Conservation (phyloP, 2,329 filamentous ascomycete genomes). For the Ceratocystis cacaofunesta region DNA sequence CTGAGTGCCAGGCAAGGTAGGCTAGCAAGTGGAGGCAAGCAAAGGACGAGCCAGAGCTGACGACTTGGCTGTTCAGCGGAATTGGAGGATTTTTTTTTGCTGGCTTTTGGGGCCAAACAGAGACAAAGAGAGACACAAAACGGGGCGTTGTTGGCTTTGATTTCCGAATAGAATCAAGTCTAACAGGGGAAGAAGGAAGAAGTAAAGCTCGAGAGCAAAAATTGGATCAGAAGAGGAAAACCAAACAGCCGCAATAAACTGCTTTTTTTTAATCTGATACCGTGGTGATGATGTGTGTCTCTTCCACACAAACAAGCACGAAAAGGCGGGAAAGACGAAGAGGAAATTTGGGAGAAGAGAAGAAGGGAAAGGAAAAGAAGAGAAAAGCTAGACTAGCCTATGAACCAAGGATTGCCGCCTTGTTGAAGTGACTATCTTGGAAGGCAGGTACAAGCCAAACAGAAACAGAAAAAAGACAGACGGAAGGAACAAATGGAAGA, state of each 20-base stretch:
- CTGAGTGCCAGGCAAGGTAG: no score
- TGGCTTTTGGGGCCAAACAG: not conserved
- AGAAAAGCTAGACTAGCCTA: not conserved
- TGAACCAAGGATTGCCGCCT: no score
- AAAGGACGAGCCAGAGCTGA: slow-evolving; percentile 4
- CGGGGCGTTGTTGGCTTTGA: not conserved
- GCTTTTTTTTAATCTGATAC: not conserved
- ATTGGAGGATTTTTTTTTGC: not conserved
- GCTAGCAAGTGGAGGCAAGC: slow-evolving; percentile 7
- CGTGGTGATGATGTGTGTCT: not conserved
- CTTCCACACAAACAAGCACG: not conserved
- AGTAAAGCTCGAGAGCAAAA: not conserved
- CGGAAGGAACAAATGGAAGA: slow-evolving; percentile 10
- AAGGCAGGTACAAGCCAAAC: not conserved
- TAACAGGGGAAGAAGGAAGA: not conserved
- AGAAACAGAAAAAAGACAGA: not conserved
- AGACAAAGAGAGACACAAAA: not conserved
- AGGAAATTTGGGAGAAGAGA: not conserved
- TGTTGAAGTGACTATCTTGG: no score
- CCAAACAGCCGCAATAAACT: not conserved
- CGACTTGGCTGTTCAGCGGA: not conserved
- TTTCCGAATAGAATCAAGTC: not conserved
- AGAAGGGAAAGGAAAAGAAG: slow-evolving; percentile 2
- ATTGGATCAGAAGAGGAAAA: not conserved
- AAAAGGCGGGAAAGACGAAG: not conserved